phyloP scores from a whole-genome alignment of 73 alveolate genomes.

The Paramecium caudatum region DNA sequence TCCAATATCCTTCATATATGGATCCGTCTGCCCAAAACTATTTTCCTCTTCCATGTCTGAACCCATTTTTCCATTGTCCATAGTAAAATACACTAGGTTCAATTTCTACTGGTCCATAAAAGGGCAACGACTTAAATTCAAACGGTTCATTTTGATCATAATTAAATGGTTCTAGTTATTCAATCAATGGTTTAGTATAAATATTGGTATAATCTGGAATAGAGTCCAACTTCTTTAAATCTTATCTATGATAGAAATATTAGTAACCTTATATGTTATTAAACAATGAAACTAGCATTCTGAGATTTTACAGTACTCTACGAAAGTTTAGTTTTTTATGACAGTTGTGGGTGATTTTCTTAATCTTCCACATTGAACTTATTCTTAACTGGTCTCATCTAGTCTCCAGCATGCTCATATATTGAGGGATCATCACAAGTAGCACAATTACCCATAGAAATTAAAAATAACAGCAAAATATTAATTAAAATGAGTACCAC shows the following conservation, averaged over 20 bases:
- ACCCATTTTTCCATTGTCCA: constrained; percentile 76
- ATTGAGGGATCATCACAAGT: constrained; percentile 74
- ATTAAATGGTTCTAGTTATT: constrained; percentile 58
- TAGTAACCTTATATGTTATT: constrained; percentile 65
- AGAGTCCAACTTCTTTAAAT: constrained; percentile 69
- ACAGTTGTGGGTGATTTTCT: constrained; percentile 49
- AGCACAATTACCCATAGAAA: constrained; percentile 77
- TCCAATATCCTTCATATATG: constrained; percentile 85
- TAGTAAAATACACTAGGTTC: constrained; percentile 72
- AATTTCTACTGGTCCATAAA: constrained; percentile 74
- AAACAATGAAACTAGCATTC: constrained; percentile 51
- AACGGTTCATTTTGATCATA: constrained; percentile 68
- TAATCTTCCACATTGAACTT: constrained; percentile 40
- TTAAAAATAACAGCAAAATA: constrained; percentile 29
- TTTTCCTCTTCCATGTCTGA: constrained; percentile 85
- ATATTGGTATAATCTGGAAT: constrained; percentile 73
- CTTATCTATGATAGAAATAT: constrained; percentile 21
- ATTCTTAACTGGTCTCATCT: constrained; percentile 65
- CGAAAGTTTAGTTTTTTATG: constrained; percentile 56
- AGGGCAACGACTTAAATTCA: constrained; percentile 63
- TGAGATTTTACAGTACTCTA: constrained; percentile 53
- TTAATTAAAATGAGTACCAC: neutral
- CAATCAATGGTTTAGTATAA: constrained; percentile 61
- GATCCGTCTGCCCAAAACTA: constrained; percentile 85
- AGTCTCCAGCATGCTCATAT: constrained; percentile 62